phyloP scores from a whole-genome alignment of 176 grass and related monocot genomes.

The Bothriochloa decipiens region DNA sequence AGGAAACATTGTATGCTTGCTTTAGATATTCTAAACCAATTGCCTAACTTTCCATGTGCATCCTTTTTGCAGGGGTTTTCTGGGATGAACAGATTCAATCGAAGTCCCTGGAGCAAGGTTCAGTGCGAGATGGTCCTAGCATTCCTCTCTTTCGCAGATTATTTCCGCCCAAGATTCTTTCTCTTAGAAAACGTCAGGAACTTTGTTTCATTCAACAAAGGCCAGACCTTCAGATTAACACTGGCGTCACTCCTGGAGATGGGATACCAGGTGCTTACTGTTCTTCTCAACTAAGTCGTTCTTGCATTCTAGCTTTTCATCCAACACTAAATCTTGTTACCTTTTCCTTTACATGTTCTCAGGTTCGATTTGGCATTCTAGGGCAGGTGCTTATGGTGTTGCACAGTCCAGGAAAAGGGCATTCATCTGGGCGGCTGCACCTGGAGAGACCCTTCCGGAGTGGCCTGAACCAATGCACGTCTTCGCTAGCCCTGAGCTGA shows the following conservation, averaged over 20 bases:
- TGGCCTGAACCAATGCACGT: slow-evolving; percentile 83
- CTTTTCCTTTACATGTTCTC: slow-evolving; percentile 24
- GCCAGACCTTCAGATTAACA: too few relatives aligned
- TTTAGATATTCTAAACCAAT: too few relatives aligned
- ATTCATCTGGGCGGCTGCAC: slow-evolving; percentile 71
- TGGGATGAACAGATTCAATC: too few relatives aligned
- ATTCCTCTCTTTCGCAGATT: too few relatives aligned
- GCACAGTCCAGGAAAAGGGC: slow-evolving; percentile 77
- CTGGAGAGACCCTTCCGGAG: slow-evolving; percentile 56
- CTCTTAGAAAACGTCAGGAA: too few relatives aligned
- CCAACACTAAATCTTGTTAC: background rate
- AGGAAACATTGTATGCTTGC: too few relatives aligned
- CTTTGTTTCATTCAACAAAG: too few relatives aligned
- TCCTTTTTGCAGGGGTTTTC: too few relatives aligned
- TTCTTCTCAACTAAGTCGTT: background rate
- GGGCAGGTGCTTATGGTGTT: slow-evolving; percentile 76
- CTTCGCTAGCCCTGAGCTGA: slow-evolving; percentile 66
- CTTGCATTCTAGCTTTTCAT: background rate
- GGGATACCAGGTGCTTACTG: slow-evolving; percentile 69
- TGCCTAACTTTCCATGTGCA: too few relatives aligned
- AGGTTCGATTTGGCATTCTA: slow-evolving; percentile 85
- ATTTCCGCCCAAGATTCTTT: too few relatives aligned
- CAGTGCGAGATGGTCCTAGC: background rate
- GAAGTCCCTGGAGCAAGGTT: too few relatives aligned
- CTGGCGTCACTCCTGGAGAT: slow-evolving; percentile 52